Evolutionary conservation across 2,329 filamentous ascomycete species (phyloP).

Genomic region (Sporothrix pseudoabietina): DNA sequence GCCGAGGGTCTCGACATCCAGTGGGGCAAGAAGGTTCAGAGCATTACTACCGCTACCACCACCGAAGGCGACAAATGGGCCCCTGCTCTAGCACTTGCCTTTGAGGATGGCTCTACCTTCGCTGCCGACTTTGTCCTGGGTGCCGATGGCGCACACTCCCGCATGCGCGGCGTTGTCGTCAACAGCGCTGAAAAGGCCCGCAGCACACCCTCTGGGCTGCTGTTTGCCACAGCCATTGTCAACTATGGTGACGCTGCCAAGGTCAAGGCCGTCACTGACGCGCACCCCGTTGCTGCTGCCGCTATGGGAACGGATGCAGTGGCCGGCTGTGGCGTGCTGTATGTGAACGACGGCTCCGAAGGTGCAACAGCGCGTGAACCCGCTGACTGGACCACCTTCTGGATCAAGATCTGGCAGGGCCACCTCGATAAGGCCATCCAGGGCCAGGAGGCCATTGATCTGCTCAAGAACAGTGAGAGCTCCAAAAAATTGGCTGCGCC

Average conservation of each 20-base stretch:
- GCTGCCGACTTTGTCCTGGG: conserved; percentile 41
- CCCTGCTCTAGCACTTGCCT: conserved; percentile 35
- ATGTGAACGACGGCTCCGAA: conserved; percentile 31
- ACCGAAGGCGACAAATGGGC: not conserved
- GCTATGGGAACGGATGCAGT: conserved; percentile 40
- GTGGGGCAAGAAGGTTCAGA: conserved; percentile 39
- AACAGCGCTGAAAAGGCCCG: conserved; percentile 36
- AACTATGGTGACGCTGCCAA: conserved; percentile 39
- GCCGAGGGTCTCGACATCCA: conserved; percentile 41
- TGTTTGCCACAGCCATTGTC: conserved; percentile 39
- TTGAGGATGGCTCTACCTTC: conserved; percentile 37
- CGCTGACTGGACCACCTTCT: conserved; percentile 42
- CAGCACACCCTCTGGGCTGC: conserved; percentile 39
- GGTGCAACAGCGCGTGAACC: conserved; percentile 31
- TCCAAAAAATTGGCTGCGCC: conserved; percentile 39
- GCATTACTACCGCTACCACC: conserved; percentile 7
- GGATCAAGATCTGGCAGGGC: conserved; percentile 44
- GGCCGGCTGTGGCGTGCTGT: conserved; percentile 38
- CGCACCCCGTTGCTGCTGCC: conserved; percentile 41
- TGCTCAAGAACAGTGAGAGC: conserved; percentile 37
- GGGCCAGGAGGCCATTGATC: conserved; percentile 44
- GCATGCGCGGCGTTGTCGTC: conserved; percentile 41
- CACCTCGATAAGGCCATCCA: conserved; percentile 35
- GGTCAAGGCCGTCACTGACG: conserved; percentile 37
- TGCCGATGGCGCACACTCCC: conserved; percentile 41